phyloP scores from a whole-genome alignment of 2,329 filamentous ascomycete species.

The Coniochaeta prunicola region DNA sequence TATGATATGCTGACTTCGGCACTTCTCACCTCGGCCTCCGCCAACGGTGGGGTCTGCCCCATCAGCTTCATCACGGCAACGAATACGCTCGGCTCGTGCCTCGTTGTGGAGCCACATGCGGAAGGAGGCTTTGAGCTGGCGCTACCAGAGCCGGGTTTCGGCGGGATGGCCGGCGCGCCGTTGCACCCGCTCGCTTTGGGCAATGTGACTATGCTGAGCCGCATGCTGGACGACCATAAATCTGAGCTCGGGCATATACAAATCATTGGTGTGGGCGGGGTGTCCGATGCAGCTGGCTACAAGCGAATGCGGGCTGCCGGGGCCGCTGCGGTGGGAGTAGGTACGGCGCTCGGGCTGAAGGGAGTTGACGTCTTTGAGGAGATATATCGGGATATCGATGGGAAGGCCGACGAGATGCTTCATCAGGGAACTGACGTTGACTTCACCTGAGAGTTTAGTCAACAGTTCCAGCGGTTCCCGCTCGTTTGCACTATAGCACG shows the following conservation, averaged over 20 bases:
- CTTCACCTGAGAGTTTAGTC: background rate
- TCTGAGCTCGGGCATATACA: conserved; percentile 42
- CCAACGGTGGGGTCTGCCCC: conserved; percentile 23
- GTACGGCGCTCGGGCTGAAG: conserved; percentile 58
- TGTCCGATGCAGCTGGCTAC: conserved; percentile 55
- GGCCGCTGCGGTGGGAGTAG: conserved; percentile 59
- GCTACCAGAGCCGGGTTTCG: conserved; percentile 51
- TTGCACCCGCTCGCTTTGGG: conserved; percentile 68
- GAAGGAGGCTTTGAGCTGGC: conserved; percentile 12
- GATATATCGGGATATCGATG: conserved; percentile 28
- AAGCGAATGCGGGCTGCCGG: conserved; percentile 60
- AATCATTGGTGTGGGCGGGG: conserved; percentile 68
- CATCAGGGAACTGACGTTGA: background rate
- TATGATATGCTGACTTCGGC: conserved; percentile 50
- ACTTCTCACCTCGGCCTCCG: conserved; percentile 27
- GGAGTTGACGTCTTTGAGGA: conserved; percentile 56
- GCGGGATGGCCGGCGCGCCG: conserved; percentile 65
- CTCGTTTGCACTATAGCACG: background rate
- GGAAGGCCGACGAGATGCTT: background rate
- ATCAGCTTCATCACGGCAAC: conserved; percentile 66
- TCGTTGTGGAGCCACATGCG: conserved; percentile 38
- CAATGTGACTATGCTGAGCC: conserved; percentile 63
- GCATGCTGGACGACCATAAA: conserved; percentile 44
- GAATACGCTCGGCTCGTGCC: conserved; percentile 63
- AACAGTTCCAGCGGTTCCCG: background rate